Evolutionary conservation across 169 alveolate species (phyloP), one percentile per base, ranked within the genome.

Genomic region (Plasmodium fragile): DNA sequence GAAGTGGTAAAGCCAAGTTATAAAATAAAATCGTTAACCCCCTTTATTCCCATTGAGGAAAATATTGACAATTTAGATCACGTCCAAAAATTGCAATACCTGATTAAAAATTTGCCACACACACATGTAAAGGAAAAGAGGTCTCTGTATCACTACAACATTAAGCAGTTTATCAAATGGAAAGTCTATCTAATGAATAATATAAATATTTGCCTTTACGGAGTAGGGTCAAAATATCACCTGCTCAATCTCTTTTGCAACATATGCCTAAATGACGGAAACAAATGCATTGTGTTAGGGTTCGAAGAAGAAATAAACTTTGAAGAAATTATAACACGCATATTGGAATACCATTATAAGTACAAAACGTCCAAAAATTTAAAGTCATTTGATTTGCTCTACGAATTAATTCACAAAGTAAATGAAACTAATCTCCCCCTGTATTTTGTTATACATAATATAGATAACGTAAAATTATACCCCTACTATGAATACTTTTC

Each of bases 401-500:
- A 84, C 78, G 93, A 73, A 84, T 77, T 84, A 73, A 75, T 65
- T 4, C 85, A 84, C 11, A 72, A 36, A 52, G 93, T 84, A 2
- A 34, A 84, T 30, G 93, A 84, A n/a, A 43, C 93, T 10, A 84
- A 84, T 84, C 7, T 84, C 32, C 93, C 93, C 18, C 84, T 84
- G 11, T 84, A 84, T 75, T 84, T 84, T 53, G 41, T 84, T 73
- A 84, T 84, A 73, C 93, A 84, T 25, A 84, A 84, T 49, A 53
- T 84, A 11, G 93, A 84, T 84, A 84, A 84, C 59, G 69, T 55
- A 3, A 84, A 84, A 84, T 77, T 84, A 73, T 84, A 84, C 53
- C 93, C 93, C 36, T 84, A 84, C 65, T 84, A 84, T 75, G 93
- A 84, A 34, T 84, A 77, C 39, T 84, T 84, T 36, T 84, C 93